phyloP scores from a whole-genome alignment of 73 alveolate species.

The Breviolum minutum region DNA sequence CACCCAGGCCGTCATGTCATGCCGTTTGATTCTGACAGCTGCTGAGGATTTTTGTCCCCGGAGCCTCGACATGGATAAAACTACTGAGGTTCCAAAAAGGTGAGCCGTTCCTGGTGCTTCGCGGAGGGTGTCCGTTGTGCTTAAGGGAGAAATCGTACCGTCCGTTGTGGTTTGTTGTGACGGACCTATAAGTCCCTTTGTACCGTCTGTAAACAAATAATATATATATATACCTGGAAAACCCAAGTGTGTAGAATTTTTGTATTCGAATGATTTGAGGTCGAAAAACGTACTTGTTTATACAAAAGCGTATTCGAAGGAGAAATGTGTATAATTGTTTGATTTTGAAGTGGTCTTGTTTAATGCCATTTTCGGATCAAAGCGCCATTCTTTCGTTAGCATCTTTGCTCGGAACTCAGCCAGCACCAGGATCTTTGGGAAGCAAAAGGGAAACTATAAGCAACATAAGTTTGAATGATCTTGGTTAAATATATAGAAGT shows the following conservation, averaged over 20 bases:
- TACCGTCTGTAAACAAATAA: no score
- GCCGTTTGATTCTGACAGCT: no score
- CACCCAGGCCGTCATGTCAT: neutral
- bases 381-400: no score
- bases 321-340: neutral
- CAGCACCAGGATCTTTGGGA: no score
- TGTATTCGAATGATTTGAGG: neutral
- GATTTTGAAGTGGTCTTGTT: neutral
- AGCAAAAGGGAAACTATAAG: neutral
- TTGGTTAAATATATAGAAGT: no score
- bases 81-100: constrained; percentile 84
- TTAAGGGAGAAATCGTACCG: no score
- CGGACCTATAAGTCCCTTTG: no score
- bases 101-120: constrained; percentile 34
- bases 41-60: no score
- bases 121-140: neutral
- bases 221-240: neutral
- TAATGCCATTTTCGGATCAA: no score
- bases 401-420: no score
- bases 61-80: constrained; percentile 51
- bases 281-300: neutral
- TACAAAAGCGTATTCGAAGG: neutral
- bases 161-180: no score
- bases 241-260: neutral
- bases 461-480: neutral